Conservation (phyloP, 2,329 filamentous ascomycete species). For the Alternaria novae-zelandiae region DNA sequence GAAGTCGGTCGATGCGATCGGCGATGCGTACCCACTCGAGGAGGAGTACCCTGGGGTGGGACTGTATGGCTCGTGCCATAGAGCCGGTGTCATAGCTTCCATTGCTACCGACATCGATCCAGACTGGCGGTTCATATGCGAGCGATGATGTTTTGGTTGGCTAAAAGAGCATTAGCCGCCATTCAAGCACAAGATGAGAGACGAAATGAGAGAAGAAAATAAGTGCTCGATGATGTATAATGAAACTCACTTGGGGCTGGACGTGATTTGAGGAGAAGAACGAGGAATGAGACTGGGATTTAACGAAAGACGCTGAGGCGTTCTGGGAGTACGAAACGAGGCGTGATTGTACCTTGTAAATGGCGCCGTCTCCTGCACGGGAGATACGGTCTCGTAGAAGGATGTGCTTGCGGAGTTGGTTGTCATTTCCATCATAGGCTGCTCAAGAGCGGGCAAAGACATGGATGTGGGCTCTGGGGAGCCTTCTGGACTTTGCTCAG, state of each 20-base stretch:
- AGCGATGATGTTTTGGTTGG: conserved; percentile 25
- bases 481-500: conserved; percentile 32
- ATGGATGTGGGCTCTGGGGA: conserved; percentile 23
- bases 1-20: conserved; percentile 35
- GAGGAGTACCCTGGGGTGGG: conserved; percentile 41
- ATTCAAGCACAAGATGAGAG: neutral
- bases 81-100: conserved; percentile 25
- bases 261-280: conserved; percentile 37
- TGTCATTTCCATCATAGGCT: conserved; percentile 19
- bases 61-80: conserved; percentile 37
- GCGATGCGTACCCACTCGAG: conserved; percentile 44
- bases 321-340: conserved; percentile 49
- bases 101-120: conserved; percentile 24
- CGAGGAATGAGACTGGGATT: conserved; percentile 37
- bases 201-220: conserved; percentile 5
- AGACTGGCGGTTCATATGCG: conserved; percentile 15
- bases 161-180: conserved; percentile 12
- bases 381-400: conserved; percentile 31
- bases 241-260: conserved; percentile 47
- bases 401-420: conserved; percentile 20
- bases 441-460: conserved; percentile 21
- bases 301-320: conserved; percentile 39
- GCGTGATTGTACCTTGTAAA: conserved; percentile 46
- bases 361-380: conserved; percentile 31
- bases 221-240: conserved; percentile 24